Conservation (phyloP, 2,329 filamentous ascomycete genomes). For the Ophiocordyceps camponoti-rufipedis region DNA sequence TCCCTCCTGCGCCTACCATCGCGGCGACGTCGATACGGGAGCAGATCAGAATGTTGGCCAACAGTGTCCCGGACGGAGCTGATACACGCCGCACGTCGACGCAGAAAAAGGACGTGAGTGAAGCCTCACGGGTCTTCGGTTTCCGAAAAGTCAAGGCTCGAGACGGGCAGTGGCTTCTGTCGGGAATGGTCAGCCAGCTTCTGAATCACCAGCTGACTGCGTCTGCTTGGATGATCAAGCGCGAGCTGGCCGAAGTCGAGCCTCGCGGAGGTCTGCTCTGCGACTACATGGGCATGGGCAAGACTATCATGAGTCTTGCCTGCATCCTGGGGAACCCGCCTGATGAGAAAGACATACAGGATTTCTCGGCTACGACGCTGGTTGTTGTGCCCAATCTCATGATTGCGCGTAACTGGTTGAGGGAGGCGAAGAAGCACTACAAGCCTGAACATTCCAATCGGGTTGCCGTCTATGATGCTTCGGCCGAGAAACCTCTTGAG, state of each 20-base stretch:
- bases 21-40: no score
- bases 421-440: constrained; percentile 10
- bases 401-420: constrained; percentile 11
- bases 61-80: no score
- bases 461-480: constrained; percentile 4
- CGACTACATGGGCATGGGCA: constrained; percentile 47
- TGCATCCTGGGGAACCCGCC: constrained; percentile 45
- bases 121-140: constrained; percentile 6
- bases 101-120: constrained; percentile 4
- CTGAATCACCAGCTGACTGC: constrained; percentile 32
- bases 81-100: constrained; percentile 4
- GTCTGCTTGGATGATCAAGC: constrained; percentile 31
- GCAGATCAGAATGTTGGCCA: no score
- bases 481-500: neutral
- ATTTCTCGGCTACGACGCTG: constrained; percentile 17
- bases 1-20: no score
- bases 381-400: constrained; percentile 11
- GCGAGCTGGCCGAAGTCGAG: constrained; percentile 19
- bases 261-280: constrained; percentile 42
- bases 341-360: constrained; percentile 13
- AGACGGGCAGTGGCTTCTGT: constrained; percentile 2
- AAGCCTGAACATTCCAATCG: neutral
- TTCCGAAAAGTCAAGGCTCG: constrained; percentile 3
- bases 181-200: constrained; percentile 11
- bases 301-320: constrained; percentile 59